phyloP scores from a whole-genome alignment of 805 yeast species.

The Saturnispora zaruensis region DNA sequence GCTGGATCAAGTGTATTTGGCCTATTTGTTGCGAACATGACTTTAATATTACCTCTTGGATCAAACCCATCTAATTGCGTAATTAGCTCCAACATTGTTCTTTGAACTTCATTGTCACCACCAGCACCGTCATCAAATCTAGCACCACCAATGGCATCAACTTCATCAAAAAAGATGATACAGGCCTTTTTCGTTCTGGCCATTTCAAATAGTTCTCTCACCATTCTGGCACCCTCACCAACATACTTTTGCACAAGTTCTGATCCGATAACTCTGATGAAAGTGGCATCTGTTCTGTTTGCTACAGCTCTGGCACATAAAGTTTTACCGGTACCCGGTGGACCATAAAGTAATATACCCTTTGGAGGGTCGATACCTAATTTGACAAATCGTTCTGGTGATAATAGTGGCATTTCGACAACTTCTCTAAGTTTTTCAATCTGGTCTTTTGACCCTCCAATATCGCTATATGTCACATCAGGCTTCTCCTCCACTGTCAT shows the following conservation, averaged over 20 bases:
- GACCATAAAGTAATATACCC: slow-evolving; percentile 93
- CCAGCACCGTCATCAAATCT: slow-evolving; percentile 99
- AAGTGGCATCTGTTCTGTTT: slow-evolving; percentile 97
- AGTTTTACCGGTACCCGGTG: slow-evolving; percentile 99
- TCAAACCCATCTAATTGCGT: slow-evolving; percentile 98
- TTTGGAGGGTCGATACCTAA: slow-evolving; percentile 98
- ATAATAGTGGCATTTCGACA: slow-evolving; percentile 84
- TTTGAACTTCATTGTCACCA: slow-evolving; percentile 97
- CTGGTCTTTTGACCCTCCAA: slow-evolving; percentile 98
- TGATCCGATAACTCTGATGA: slow-evolving; percentile 95
- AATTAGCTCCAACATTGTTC: slow-evolving; percentile 97
- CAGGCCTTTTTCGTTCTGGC: slow-evolving; percentile 98
- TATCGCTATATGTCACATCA: slow-evolving; percentile 95
- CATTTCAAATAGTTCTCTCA: slow-evolving; percentile 96
- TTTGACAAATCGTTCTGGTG: slow-evolving; percentile 95
- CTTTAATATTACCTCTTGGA: slow-evolving; percentile 97
- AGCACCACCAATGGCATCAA: slow-evolving; percentile 99
- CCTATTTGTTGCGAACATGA: slow-evolving; percentile 98
- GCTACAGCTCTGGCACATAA: slow-evolving; percentile 99
- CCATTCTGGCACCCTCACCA: slow-evolving; percentile 99
- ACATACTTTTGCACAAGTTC: slow-evolving; percentile 97
- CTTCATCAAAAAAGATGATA: slow-evolving; percentile 95
- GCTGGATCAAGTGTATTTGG: slow-evolving; percentile 99
- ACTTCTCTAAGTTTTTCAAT: slow-evolving; percentile 95
- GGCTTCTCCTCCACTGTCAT: slow-evolving; percentile 99